Evolutionary conservation across 2,329 filamentous ascomycete species (phyloP).

Genomic region (Dothiorella sarmentorum): DNA sequence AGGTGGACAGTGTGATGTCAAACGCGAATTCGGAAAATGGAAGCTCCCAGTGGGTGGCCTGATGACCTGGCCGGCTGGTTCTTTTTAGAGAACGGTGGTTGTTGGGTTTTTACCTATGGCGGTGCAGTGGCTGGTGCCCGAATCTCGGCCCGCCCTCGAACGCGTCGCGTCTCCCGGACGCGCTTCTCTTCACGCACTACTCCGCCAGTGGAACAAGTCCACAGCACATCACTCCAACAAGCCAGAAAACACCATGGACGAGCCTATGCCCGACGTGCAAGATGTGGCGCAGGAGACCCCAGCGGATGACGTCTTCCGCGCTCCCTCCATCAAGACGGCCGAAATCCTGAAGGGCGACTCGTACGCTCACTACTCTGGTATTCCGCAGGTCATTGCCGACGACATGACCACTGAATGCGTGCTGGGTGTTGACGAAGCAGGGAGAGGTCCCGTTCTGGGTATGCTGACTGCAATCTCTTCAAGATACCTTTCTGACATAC

Average conservation of each 20-base stretch:
- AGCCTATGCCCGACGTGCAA: slow-evolving; percentile 24
- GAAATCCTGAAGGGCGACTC: slow-evolving; percentile 43
- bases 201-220: neutral
- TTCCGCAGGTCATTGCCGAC: slow-evolving; percentile 39
- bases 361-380: slow-evolving; percentile 47
- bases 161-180: slow-evolving; percentile 12
- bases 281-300: slow-evolving; percentile 37
- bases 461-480: slow-evolving; percentile 31
- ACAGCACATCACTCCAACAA: neutral
- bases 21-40: neutral
- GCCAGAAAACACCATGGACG: slow-evolving; percentile 25
- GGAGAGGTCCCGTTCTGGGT: slow-evolving; percentile 87
- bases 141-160: too few species aligned
- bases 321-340: slow-evolving; percentile 43
- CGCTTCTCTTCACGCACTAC: neutral
- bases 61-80: too few species aligned
- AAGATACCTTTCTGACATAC: neutral
- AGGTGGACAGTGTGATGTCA: neutral
- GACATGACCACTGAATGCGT: slow-evolving; percentile 61
- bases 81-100: too few species aligned
- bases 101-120: too few species aligned
- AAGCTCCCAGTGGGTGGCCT: too few species aligned
- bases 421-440: slow-evolving; percentile 90
- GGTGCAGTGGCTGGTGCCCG: neutral
- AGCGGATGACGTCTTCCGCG: slow-evolving; percentile 42